Evolutionary conservation across 805 yeast genomes (phyloP), one percentile per base, ranked within the genome.

Genomic region (Saccharomycopsis lassenensis): DNA sequence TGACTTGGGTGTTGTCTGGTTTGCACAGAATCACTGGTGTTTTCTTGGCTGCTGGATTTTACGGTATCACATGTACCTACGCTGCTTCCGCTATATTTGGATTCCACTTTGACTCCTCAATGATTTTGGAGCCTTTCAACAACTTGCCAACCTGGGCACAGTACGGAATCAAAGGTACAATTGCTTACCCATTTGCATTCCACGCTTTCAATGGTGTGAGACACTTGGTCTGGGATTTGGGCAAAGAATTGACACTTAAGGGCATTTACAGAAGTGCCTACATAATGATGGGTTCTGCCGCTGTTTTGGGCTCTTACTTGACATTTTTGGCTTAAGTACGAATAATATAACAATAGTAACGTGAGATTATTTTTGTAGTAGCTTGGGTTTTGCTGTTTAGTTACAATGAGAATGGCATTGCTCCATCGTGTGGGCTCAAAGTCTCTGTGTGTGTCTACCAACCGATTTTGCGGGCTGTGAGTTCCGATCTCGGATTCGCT

Each of bases 261-360:
- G 96, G 94, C 48, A 95, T 91, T 40, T 81, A 82, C 74, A 74
- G 79, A 62, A 86, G 96, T 24, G 97, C 95, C 46, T 83, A 84
- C 61, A 63, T 72, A 32, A 94, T 85, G 14, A 57, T 86, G 40
- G 96, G 77, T 20, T 63, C 22, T 10, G 52, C 74, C 29, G 62
- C 66, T 6, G 43, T 70, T 24, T 50, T 76, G 18, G 83, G 94
- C 38, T 51, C 83, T 14, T 69, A 69, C 55, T 60, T 75, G 39
- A 40, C 46, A 7, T 56, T 74, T 33, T 63, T 71, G 48, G 60
- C 66, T 17, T 31, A 31, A 19, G 29, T 32, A 14, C 30, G 15
- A 10, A 33, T 33, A 26, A 6, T 21, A 22, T n/a, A n/a, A n/a
- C n/a, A n/a, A n/a, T n/a, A n/a, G n/a, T n/a, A n/a, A n/a, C n/a